Evolutionary conservation across 2,329 filamentous ascomycete species (phyloP).

Genomic region (Colletotrichum graminicola): DNA sequence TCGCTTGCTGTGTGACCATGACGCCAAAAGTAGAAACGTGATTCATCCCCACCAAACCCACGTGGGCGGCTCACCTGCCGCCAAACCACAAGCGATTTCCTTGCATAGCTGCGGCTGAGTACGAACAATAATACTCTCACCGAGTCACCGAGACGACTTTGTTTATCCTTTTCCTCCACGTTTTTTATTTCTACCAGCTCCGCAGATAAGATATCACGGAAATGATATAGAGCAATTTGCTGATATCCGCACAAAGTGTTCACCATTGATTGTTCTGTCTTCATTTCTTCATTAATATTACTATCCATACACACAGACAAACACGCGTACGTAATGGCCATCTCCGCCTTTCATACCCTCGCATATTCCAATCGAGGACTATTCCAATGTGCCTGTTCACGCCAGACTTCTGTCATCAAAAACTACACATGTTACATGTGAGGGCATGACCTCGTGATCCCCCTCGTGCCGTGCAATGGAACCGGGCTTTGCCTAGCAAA

Average conservation of each 20-base stretch:
- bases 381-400: conserved; percentile 17
- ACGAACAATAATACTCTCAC: neutral
- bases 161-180: neutral
- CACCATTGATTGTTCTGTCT: conserved; percentile 13
- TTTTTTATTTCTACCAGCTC: neutral
- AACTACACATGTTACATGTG: conserved; percentile 24
- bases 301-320: conserved; percentile 40
- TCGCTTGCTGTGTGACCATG: conserved; percentile 16
- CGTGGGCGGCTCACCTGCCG: conserved; percentile 29
- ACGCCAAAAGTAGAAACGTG: conserved; percentile 11
- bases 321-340: conserved; percentile 13
- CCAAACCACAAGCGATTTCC: neutral
- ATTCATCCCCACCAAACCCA: conserved; percentile 19
- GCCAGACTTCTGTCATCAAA: conserved; percentile 13
- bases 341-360: conserved; percentile 17
- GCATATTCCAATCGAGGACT: conserved; percentile 32
- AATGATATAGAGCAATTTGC: neutral
- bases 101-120: neutral
- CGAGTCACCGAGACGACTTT: conserved; percentile 5
- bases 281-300: conserved; percentile 42
- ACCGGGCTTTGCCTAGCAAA: conserved; percentile 4
- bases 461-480: conserved; percentile 10
- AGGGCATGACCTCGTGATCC: conserved; percentile 8
- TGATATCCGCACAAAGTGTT: neutral
- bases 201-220: neutral